Evolutionary conservation across 257 asterid genomes (phyloP), one percentile per base, ranked within the genome.

Genomic region (Jacaranda mimosifolia): DNA sequence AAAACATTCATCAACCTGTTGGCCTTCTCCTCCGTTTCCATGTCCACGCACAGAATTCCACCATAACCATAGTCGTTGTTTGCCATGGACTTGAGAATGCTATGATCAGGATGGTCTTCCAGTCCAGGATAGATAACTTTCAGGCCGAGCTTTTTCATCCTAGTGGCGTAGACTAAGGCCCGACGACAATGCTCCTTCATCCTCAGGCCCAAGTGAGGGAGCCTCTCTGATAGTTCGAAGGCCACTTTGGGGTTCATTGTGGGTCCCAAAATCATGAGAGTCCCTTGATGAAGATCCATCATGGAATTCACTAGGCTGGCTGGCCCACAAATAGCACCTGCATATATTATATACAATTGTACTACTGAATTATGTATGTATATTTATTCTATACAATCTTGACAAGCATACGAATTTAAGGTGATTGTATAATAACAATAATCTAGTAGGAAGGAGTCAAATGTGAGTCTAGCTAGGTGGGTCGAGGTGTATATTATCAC

Each of bases 21-120:
- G 3, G 98, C 98, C 63, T 73, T 80, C n/a, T 92, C 97, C 84
- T 92, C 98, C 0, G 90, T 91, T 55, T 80, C 91, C 98, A 91
- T 89, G 81, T 92, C 97, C 63, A 92, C 72, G 3, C 96, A 87
- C 0, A 92, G 75, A 3, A 92, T 84, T 0, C 97, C 97, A 0
- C 97, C 97, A 12, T 72, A 85, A 7, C 97, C 97, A 12, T 92
- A 90, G 12, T 79, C 89, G 14, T 83, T 83, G 48, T 89, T 86
- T 1, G 86, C 86, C 57, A 85, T 45, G 53, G 91, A 80, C 73
- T 85, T 82, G 56, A 92, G 36, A 32, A 83, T 55, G 19, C 76
- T 64, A 42, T 91, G 92, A 13, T 91, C 92, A 0, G 92, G 87
- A 45, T 91, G 97, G 5, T 79, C 83, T 17, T 88, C 87, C 0